phyloP scores from a whole-genome alignment of 2,329 filamentous ascomycete genomes.

The Colletotrichum lentis region DNA sequence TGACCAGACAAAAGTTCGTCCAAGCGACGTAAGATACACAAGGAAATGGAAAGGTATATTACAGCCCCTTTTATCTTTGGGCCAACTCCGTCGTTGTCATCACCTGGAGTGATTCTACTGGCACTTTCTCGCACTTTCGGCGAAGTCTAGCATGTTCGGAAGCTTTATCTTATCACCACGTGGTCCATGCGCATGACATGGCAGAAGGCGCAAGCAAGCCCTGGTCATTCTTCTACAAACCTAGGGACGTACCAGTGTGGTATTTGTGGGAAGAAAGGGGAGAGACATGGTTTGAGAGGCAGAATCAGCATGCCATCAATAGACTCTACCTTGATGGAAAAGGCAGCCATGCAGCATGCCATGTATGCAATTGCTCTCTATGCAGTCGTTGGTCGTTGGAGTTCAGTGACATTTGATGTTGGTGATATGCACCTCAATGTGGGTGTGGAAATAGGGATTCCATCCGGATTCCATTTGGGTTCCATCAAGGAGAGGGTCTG shows the following conservation, averaged over 20 bases:
- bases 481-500: not conserved
- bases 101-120: conserved; percentile 32
- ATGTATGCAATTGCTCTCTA: not conserved
- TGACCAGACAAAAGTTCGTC: not conserved
- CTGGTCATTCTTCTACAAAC: not conserved
- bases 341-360: not conserved
- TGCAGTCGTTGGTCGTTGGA: not conserved
- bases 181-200: conserved; percentile 41
- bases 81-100: conserved; percentile 4
- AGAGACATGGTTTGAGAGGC: not conserved
- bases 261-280: not conserved
- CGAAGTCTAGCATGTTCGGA: conserved; percentile 19
- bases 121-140: conserved; percentile 55
- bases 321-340: too few species aligned
- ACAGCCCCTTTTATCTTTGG: conserved; percentile 15
- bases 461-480: not conserved
- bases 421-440: not conserved
- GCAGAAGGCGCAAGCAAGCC: too few species aligned
- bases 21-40: not conserved
- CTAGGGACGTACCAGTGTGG: not conserved
- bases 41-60: not conserved
- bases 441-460: not conserved
- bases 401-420: conserved; percentile 6
- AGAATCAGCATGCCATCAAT: not conserved
- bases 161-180: conserved; percentile 48